Evolutionary conservation across 2,329 filamentous ascomycete genomes (phyloP).

Genomic region (Exophiala sp.): DNA sequence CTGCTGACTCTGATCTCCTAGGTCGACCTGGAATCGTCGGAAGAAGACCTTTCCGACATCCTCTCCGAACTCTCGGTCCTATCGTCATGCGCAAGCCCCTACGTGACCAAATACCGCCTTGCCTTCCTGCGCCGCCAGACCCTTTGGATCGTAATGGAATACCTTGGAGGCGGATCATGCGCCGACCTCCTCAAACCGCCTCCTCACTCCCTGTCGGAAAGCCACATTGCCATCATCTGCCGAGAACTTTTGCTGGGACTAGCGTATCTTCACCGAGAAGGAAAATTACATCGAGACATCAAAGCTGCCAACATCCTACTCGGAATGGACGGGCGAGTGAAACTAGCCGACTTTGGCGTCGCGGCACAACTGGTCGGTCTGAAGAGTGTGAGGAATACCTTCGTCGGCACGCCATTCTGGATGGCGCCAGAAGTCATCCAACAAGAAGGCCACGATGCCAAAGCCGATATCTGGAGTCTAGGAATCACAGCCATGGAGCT

Average conservation of each 20-base stretch:
- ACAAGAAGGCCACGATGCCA: conserved; percentile 76
- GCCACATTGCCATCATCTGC: conserved; percentile 89
- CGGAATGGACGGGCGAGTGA: conserved; percentile 84
- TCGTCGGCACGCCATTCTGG: conserved; percentile 96
- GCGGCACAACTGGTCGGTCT: conserved; percentile 95
- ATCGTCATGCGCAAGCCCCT: conserved; percentile 84
- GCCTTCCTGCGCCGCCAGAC: conserved; percentile 96
- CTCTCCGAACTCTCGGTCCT: conserved; percentile 94
- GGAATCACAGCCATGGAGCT: conserved; percentile 90
- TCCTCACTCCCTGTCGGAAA: conserved; percentile 58
- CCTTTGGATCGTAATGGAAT: conserved; percentile 99
- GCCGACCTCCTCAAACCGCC: conserved; percentile 65
- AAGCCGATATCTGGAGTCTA: conserved; percentile 88
- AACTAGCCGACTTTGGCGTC: conserved; percentile 94
- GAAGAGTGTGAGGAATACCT: conserved; percentile 94
- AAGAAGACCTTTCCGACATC: conserved; percentile 97
- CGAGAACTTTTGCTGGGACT: conserved; percentile 83
- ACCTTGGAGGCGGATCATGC: conserved; percentile 88
- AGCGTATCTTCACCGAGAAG: conserved; percentile 87
- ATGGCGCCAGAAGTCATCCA: conserved; percentile 95
- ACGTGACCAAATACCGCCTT: conserved; percentile 91
- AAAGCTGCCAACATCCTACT: conserved; percentile 95
- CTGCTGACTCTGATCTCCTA: conserved; percentile 36
- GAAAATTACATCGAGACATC: conserved; percentile 94
- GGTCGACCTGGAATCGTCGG: conserved; percentile 98